Evolutionary conservation across 1,284 basidiomycete genomes (phyloP).

Genomic region (Sparassis latifolia): DNA sequence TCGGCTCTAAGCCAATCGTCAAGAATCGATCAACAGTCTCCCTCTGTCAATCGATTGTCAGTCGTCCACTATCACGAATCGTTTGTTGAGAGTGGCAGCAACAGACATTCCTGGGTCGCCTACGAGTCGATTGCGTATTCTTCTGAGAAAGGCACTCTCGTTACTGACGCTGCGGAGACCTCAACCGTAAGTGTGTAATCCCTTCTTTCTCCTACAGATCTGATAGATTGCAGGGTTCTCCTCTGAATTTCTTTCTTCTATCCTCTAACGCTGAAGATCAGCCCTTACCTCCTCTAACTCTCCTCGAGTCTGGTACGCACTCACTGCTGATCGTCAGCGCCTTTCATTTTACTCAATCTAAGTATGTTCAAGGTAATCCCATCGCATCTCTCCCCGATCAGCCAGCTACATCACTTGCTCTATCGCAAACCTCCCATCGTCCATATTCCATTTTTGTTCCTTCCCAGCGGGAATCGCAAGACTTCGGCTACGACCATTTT

Average conservation of each 20-base stretch:
- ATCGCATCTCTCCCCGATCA: slow-evolving; percentile 3
- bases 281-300: slow-evolving; percentile 10
- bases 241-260: slow-evolving; percentile 7
- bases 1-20: slow-evolving; percentile 11
- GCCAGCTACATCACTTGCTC: not conserved
- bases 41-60: slow-evolving; percentile 24
- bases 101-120: slow-evolving; percentile 20
- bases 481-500: slow-evolving; percentile 20
- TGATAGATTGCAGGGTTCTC: slow-evolving; percentile 1
- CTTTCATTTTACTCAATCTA: too few species aligned
- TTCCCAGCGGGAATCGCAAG: slow-evolving; percentile 20
- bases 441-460: slow-evolving; percentile 26
- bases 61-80: slow-evolving; percentile 25
- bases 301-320: slow-evolving; percentile 10
- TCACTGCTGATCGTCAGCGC: not conserved
- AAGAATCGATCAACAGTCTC: slow-evolving; percentile 4
- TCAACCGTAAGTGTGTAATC: too few species aligned
- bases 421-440: not conserved
- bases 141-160: not conserved
- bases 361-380: not conserved
- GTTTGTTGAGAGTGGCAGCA: slow-evolving; percentile 20
- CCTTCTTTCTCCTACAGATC: not conserved
- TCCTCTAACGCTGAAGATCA: slow-evolving; percentile 9
- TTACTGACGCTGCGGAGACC: not conserved
- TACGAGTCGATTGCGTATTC: slow-evolving; percentile 7